Conservation (phyloP, 495 filamentous ascomycete species). For the Schizothecium vesticola region DNA sequence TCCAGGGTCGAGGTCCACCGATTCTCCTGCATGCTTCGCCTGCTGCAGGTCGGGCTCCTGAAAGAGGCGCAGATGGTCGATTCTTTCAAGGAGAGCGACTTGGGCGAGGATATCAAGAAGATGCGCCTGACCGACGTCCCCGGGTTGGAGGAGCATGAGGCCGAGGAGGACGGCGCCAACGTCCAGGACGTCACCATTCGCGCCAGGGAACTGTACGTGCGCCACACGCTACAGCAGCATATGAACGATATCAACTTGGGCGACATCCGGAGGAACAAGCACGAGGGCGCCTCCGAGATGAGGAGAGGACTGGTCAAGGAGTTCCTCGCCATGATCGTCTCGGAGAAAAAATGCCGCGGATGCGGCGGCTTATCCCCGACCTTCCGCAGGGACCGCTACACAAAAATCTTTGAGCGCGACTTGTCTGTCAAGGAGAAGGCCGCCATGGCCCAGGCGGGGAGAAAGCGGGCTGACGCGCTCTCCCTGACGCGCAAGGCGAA, state of each 20-base stretch:
- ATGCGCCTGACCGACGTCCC: conserved; percentile 24
- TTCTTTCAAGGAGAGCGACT: conserved; percentile 48
- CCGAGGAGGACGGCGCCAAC: conserved; percentile 26
- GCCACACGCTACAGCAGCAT: conserved; percentile 53
- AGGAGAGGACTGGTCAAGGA: conserved; percentile 71
- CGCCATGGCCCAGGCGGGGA: conserved; percentile 65
- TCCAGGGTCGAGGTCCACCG: conserved; percentile 65
- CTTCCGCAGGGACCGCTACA: conserved; percentile 79
- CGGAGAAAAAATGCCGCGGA: conserved; percentile 61
- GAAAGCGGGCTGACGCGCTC: conserved; percentile 60
- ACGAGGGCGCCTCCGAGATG: conserved; percentile 71
- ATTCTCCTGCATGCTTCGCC: conserved; percentile 76
- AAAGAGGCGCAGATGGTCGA: conserved; percentile 65
- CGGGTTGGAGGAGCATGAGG: conserved; percentile 19
- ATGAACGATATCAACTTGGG: conserved; percentile 44
- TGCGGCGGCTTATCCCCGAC: conserved; percentile 69
- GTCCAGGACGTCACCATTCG: conserved; percentile 48
- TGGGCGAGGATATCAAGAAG: conserved; percentile 19
- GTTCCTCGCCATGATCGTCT: conserved; percentile 64
- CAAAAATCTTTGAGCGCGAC: conserved; percentile 88
- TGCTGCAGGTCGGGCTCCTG: conserved; percentile 80
- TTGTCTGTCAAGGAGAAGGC: conserved; percentile 63
- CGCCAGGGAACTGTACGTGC: conserved; percentile 65
- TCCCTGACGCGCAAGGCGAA: conserved; percentile 32
- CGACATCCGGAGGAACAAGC: conserved; percentile 59